Percentiles rank a stretch among this genome's conserved stretches.
phyloP scores from a whole-genome alignment of 148 eudicot species.

The Chenopodium formosanum region DNA sequence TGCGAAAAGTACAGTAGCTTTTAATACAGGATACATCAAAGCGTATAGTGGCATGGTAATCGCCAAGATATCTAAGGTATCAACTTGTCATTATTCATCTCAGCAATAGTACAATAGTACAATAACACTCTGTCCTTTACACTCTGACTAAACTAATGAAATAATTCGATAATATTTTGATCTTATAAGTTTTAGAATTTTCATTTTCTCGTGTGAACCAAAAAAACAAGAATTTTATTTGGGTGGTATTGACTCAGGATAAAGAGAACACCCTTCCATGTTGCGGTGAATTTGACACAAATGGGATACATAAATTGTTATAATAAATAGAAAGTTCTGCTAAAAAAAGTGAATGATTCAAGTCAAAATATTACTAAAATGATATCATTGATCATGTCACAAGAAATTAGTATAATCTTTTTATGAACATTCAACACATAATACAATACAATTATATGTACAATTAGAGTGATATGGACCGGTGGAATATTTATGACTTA shows the following conservation, averaged over 20 bases:
- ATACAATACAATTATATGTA: conserved; percentile 8
- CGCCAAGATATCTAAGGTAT: too few relatives aligned
- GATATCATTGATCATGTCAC: conserved; percentile 18
- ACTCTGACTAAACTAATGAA: too few relatives aligned
- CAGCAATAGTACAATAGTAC: too few relatives aligned
- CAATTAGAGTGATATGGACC: conserved; percentile 12
- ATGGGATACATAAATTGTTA: neutral
- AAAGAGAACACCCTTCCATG: conserved; percentile 17
- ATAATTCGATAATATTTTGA: neutral
- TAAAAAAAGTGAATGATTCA: neutral
- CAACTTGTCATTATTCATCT: too few relatives aligned
- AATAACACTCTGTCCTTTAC: too few relatives aligned
- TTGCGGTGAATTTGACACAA: conserved; percentile 12
- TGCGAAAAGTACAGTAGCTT: too few relatives aligned
- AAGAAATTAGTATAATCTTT: neutral
- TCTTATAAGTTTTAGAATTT: neutral
- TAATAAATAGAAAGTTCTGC: neutral
- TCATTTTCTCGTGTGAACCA: neutral
- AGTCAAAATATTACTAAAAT: conserved; percentile 10
- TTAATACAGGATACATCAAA: too few relatives aligned
- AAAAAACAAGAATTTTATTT: neutral
- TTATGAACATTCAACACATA: conserved; percentile 12
- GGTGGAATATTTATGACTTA: neutral
- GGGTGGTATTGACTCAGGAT: neutral
- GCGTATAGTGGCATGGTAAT: too few relatives aligned